These are phyloP conservation scores for Dryadomyces quercivorus DNA, from an alignment of 2,329 filamentous ascomycete genomes.

Conservation along the genomic window DNA sequence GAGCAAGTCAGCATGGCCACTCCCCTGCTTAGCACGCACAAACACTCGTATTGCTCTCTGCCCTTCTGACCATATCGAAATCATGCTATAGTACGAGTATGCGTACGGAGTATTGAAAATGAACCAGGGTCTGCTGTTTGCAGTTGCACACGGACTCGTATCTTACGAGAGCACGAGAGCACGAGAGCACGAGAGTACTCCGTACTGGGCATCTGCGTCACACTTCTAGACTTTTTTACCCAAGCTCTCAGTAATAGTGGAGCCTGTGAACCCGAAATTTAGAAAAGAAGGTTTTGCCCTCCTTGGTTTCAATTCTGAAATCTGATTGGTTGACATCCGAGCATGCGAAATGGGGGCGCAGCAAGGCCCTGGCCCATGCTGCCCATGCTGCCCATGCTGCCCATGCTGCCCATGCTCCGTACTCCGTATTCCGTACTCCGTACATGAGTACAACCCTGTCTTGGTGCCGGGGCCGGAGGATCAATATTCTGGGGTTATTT, in stretches of 20 bases:
- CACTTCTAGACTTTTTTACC: not conserved
- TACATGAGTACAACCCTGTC: not conserved
- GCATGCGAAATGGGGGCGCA: conserved; percentile 7
- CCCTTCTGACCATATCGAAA: too few species aligned
- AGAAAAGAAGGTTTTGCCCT: not conserved
- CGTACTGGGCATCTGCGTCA: not conserved
- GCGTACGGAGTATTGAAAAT: too few species aligned
- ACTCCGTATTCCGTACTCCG: not conserved
- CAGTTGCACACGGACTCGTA: too few species aligned
- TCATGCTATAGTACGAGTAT: too few species aligned
- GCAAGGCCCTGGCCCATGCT: not conserved
- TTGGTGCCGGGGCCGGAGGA: not conserved
- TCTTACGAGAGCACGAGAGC: too few species aligned
- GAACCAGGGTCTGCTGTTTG: too few species aligned
- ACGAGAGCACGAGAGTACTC: too few species aligned
- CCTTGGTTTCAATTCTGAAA: not conserved
- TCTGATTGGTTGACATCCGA: not conserved
- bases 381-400: conserved; percentile 1
- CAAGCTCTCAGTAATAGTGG: too few species aligned
- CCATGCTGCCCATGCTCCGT: conserved; percentile 2
- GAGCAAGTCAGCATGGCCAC: too few species aligned
- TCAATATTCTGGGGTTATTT: not conserved
- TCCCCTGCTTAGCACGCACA: too few species aligned
- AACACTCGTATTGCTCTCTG: too few species aligned
- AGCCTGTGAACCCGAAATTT: not conserved